Evolutionary conservation across 2,329 filamentous ascomycete genomes (phyloP), one percentile per base, ranked within the genome.

Genomic region (Talaromyces pinophilus): DNA sequence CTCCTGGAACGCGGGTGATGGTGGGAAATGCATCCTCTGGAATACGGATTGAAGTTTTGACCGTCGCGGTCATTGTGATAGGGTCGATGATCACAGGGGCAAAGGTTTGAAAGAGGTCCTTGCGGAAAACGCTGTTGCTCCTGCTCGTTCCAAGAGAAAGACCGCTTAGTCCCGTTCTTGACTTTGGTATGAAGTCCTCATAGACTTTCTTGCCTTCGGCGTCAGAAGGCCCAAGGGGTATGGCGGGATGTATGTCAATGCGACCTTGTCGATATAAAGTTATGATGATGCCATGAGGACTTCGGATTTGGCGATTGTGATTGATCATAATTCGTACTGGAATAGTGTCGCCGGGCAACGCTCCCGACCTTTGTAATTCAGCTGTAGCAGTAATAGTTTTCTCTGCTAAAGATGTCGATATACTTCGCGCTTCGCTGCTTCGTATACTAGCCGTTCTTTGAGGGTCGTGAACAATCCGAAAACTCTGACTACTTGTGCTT

Each of bases 1-100:
- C 90, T 3, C 94, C 93, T 0, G 95, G 95, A 0, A 97, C 92
- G 64, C 89, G 90, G 33, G 88, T 88, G 69, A 98, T 98, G 1
- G 93, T 97, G 0, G 95, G 94, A 71, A 98, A 98, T 0, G 89
- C 88, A 73, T 97, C 92, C 69, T 96, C 92, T 0, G 95, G 95
- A 2, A 98, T 87, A 71, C 92, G 88, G 17, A 99, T 87, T 2
- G 91, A 90, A 3, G 93, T 90, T 17, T 90, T 95, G 50, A 98
- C 87, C 55, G 90, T 90, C 1, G 93, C 88, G 22, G 88, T 90
- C 70, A 97, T 83, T 0, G 89, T 93, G 30, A 78, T 82, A 0
- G 93, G 94, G 73, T 98, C 90, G 63, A 98, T 89, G 64, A 97
- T 92, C 55, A 99, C 83, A 4, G 95, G 93, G 22, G 91, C 90